Base-by-base conservation (phyloP, 2,329 filamentous ascomycete species). In the Calonectria pteridis region DNA sequence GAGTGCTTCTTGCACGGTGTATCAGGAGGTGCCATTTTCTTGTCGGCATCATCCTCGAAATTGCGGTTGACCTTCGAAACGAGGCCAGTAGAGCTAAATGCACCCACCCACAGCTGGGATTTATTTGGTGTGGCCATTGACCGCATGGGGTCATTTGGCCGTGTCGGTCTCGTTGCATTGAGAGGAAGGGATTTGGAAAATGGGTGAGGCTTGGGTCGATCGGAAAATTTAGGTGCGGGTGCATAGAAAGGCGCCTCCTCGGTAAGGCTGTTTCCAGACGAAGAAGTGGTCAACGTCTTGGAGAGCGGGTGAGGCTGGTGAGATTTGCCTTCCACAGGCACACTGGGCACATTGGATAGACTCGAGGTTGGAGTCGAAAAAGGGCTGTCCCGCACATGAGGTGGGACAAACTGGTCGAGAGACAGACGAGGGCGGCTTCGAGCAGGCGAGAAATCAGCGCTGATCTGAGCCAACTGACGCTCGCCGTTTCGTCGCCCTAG, bases 51-150 rank as follows among this genome's bases (percentile, higher is more conserved):
- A 66, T 95, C 90, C 77, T 98, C 95, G 0, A 93, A 91, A 82
- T 94, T 93, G 71, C 94, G 93, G 81, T 97, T 97, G 84, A 97
- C 94, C 86, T 99, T 99, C 14, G 97, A 98, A 68, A 99, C 93
- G 33, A 99, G 87, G 1, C 96, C 96, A 0, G 97, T 98, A 1
- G 97, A 98, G 88, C 95, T 95, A 85, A 98, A 98, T 9, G 95
- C 95, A 50, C 94, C 92, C 37, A 94, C 93, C 70, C 94, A 89
- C 28, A 96, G 94, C 81, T 81, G 80, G 0, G 80, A 76, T 11
- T 82, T 83, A 64, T 77, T 83, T 87, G 94, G 50, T 89, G 93
- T 77, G 71, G 79, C 83, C 64, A 84, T 77, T 16, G 77, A 77
- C 68, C 79, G 82, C 51, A 75, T 78, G 29, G 81, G 77, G 23